Base-by-base conservation (phyloP, 2,329 filamentous ascomycete genomes). In the Claviceps maximensis region DNA sequence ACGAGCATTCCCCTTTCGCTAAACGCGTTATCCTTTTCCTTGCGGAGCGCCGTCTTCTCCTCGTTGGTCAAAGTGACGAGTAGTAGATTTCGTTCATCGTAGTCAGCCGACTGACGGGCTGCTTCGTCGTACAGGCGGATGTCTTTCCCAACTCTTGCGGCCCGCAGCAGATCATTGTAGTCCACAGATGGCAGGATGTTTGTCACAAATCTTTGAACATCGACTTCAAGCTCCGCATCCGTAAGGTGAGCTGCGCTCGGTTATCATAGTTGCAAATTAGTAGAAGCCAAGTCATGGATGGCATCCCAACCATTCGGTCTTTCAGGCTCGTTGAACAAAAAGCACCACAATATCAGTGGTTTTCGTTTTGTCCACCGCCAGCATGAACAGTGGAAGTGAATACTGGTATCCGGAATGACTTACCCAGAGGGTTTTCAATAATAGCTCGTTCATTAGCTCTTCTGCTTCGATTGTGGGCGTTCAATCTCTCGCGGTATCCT, bases 61-160 rank as follows among this genome's bases (percentile, higher is more conserved):
- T 68, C 60, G 0, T 52, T 21, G 0, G 61, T 63, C 2, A 72
- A 58, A 4, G 59, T 54, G 2, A 73, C 70, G 0, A 61, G 62
- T 1, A 71, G 60, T 13, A 47, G 47, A 25, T 53, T 50, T 59
- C 53, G 1, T 44, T 40, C 13, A 55, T 59, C 1, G 56, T 59
- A 50, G 55, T 53, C 21, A n/a, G 36, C 31, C 52, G 56, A 31
- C 60, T 60, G 7, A 57, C 51, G 50, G 56, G 69, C 68, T 19
- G 70, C 62, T 13, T 63, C 59, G 47, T 73, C 69, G 49, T 73
- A 74, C 1, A 63, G 54, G 0, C 62, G 63, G 38, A 68, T 64
- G 42, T 73, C 67, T 45, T 69, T 71, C 13, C 68, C 71, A 6
- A 74, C 69, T 10, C 64, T 63, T 21, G 70, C 71, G 8, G 69